These are phyloP conservation scores for Pichia paraexigua DNA, from an alignment of 805 yeast genomes.

Conservation along the genomic window DNA sequence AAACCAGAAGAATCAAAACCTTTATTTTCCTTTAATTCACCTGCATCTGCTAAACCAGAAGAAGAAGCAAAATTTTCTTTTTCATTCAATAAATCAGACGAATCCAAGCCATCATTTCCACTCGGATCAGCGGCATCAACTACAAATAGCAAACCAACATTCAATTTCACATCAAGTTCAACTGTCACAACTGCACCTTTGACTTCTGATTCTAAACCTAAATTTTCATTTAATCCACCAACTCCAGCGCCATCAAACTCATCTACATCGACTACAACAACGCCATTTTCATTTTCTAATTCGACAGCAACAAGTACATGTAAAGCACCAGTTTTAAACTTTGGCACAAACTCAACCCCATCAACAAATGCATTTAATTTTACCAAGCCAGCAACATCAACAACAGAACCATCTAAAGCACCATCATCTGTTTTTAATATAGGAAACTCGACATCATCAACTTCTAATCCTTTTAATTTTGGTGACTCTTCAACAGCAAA, in stretches of 20 bases:
- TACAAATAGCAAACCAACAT: neutral
- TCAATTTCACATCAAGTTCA: neutral
- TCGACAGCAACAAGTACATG: neutral
- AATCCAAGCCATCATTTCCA: neutral
- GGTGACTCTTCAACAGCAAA: neutral
- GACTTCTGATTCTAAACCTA: conserved; percentile 4
- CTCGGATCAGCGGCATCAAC: neutral
- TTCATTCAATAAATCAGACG: conserved; percentile 1
- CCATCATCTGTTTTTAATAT: neutral
- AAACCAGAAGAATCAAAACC: neutral
- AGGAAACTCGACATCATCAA: neutral
- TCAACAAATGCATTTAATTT: conserved; percentile 1
- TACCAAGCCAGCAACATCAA: neutral
- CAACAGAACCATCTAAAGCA: neutral
- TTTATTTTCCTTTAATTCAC: neutral
- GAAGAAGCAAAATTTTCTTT: conserved; percentile 3
- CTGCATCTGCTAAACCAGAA: neutral
- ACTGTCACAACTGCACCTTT: neutral
- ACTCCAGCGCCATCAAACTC: neutral
- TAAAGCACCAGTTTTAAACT: neutral
- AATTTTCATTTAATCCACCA: neutral
- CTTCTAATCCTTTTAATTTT: neutral
- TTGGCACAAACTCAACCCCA: neutral
- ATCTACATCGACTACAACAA: neutral
- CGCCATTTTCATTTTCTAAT: neutral